Base-by-base conservation (phyloP, 2,329 filamentous ascomycete species). In the Pseudogymnoascus sp. region DNA sequence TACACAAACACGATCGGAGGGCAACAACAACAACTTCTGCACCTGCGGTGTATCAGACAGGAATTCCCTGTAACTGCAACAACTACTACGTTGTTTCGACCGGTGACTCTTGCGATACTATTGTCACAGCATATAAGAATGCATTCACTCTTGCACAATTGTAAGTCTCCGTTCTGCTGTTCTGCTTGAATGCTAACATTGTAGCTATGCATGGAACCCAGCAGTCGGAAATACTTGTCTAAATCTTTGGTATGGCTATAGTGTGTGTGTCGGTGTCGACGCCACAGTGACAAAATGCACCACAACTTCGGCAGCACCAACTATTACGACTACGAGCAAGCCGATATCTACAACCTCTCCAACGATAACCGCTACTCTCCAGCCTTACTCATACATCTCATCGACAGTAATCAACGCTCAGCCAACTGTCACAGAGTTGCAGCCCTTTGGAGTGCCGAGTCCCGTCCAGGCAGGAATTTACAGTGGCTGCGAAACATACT, bases 151-250 rank as follows among this genome's bases (percentile, higher is more conserved):
- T 37, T 37, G 35, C 35, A 37, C 35, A 37, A 37, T 37, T 37
- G 35, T 37, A 37, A 37, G 35, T 37, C 35, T 37, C 35, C 35
- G 35, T 37, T 37, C 35, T 37, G 35, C 35, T 37, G 35, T 37
- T 37, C 35, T 37, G 35, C 35, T 37, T 37, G 35, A 37, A 37
- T 37, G 35, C 35, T 37, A 37, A 37, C 35, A 37, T 37, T 37
- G 35, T 37, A 37, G 35, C 35, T 55, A 68, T 28, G 45, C 61
- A 58, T 72, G 72, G 72, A 72, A 75, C 65, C 71, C 72, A 14
- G 65, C 65, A 14, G 65, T 71, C n/a, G 63, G 59, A 41, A 59
- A 38, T 35, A 62, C 64, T n/a, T 75, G 72, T 62, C 31, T 40
- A 7, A 63, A 63, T 11, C 66, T 74, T 11, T 64, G 67, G 63